Evolutionary conservation across 2,329 filamentous ascomycete genomes (phyloP), one percentile per base, ranked within the genome.

Genomic region (Zalaria sp.): DNA sequence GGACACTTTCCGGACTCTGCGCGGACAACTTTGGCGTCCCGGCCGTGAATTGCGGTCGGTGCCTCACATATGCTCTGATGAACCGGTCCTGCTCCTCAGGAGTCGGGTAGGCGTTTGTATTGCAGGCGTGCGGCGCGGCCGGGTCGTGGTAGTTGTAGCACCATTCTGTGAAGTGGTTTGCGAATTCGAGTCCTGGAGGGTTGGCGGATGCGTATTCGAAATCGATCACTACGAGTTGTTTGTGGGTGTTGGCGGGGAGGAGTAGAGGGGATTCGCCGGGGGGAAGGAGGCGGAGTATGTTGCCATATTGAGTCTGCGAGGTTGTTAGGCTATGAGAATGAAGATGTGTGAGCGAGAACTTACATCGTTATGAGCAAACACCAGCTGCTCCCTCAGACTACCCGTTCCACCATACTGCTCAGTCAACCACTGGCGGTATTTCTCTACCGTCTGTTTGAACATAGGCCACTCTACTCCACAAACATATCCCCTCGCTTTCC

Each of bases 321-420:
- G 11, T 35, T 5, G 35, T 40, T 39, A 34, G 35, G 26, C 25
- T 25, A 27, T 35, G 27, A 29, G 28, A 2, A 34, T 6, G 8
- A 38, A 10, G 46, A 32, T 25, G n/a, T n/a, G 4, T 32, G 29
- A n/a, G 2, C 29, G 5, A 36, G 26, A 5, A 63, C 81, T 67
- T 63, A 93, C 87, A 71, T 98, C 91, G 54, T 94, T 95, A 60
- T 98, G 91, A n/a, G 87, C 85, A 68, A 98, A 98, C 0, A 95
- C 79, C 7, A 98, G 73, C 42, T 77, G 72, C 37, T 83, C 73
- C 40, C 81, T 81, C 43, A 96, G 70, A 38, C 73, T 75, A 29
- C 75, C 64, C 4, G 67, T 57, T 1, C 78, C 78, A 34, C 81
- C 82, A 59, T 88, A 91, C 52, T 77, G 73, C 34, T 73, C 69